phyloP scores from a whole-genome alignment of 1,139 yeast species.

The Yamadazyma songkhlaensis region DNA sequence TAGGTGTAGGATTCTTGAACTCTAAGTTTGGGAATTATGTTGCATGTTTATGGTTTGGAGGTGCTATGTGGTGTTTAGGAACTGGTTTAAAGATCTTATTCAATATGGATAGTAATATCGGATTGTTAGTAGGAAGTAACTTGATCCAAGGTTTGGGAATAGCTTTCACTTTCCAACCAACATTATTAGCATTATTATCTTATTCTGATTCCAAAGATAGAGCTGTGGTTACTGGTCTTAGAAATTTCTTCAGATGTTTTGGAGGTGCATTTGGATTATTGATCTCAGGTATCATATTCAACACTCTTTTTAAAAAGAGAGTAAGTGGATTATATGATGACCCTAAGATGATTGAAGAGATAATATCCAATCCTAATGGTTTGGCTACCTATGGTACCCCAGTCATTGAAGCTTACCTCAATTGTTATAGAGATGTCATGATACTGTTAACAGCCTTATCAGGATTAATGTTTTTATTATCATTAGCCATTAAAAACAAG shows the following conservation, averaged over 20 bases:
- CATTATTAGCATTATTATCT: constrained; percentile 51
- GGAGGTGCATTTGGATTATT: constrained; percentile 57
- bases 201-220: constrained; percentile 46
- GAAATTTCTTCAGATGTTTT: constrained; percentile 51
- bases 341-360: background rate
- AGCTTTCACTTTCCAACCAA: constrained; percentile 54
- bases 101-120: constrained; percentile 25
- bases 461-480: constrained; percentile 13
- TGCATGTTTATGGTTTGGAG: constrained; percentile 40
- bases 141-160: constrained; percentile 46
- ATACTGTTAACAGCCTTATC: constrained; percentile 11
- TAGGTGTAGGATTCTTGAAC: constrained; percentile 35
- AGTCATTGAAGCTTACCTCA: background rate
- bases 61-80: constrained; percentile 39
- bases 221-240: constrained; percentile 50
- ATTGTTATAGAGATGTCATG: constrained; percentile 10
- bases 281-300: constrained; percentile 19
- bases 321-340: constrained; percentile 1
- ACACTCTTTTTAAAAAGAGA: constrained; percentile 5
- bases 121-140: constrained; percentile 30
- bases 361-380: constrained; percentile 5
- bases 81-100: constrained; percentile 35
- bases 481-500: constrained; percentile 11
- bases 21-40: constrained; percentile 39
- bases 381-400: background rate